phyloP scores from a whole-genome alignment of 805 yeast genomes.

The Kluyveromyces aestuarii region DNA sequence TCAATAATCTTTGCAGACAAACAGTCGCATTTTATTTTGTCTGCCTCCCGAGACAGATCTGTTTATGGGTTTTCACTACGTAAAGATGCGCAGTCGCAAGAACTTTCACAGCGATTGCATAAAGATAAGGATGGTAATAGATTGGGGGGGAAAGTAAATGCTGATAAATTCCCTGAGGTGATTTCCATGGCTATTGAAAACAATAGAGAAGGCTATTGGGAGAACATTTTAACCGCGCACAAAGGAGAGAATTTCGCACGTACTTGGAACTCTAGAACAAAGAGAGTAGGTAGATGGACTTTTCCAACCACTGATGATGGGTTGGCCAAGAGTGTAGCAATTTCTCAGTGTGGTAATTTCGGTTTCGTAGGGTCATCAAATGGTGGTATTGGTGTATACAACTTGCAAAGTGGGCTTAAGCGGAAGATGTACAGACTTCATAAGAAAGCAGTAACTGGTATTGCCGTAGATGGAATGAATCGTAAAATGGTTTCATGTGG shows the following conservation, averaged over 20 bases:
- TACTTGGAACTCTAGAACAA: constrained; percentile 78
- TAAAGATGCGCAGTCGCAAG: constrained; percentile 94
- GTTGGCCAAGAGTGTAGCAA: constrained; percentile 60
- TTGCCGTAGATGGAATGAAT: constrained; percentile 86
- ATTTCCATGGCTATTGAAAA: constrained; percentile 60
- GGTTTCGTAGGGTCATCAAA: constrained; percentile 80
- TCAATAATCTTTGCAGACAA: constrained; percentile 67
- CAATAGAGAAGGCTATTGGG: constrained; percentile 86
- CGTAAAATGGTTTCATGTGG: constrained; percentile 80
- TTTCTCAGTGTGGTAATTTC: constrained; percentile 93
- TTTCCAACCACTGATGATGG: constrained; percentile 74
- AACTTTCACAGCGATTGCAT: constrained; percentile 68
- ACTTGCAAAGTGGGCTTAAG: constrained; percentile 82
- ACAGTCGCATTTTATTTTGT: constrained; percentile 72
- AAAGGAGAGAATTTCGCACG: constrained; percentile 75
- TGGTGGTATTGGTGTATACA: constrained; percentile 81
- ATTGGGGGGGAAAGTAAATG: constrained; percentile 49
- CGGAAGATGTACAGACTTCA: constrained; percentile 64
- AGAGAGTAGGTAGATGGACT: constrained; percentile 68
- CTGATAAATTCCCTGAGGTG: constrained; percentile 72
- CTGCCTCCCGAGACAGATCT: constrained; percentile 79
- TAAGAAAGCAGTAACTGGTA: constrained; percentile 77
- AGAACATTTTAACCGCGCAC: constrained; percentile 82
- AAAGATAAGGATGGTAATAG: constrained; percentile 38
- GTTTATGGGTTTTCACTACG: constrained; percentile 89